phyloP scores from a whole-genome alignment of 495 filamentous ascomycete genomes.

The Tuber umbilicatum region DNA sequence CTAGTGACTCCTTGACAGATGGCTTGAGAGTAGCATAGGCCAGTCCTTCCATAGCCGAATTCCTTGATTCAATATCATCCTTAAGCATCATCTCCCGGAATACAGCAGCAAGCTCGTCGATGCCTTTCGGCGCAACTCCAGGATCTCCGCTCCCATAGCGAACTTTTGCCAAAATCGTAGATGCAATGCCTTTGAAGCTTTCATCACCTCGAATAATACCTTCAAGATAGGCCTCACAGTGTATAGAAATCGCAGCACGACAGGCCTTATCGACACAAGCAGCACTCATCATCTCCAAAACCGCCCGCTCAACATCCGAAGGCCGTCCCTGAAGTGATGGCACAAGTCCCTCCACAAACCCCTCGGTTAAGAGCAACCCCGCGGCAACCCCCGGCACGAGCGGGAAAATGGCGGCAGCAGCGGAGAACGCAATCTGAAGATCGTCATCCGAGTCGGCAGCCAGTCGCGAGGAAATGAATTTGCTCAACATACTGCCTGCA shows the following conservation, averaged over 20 bases:
- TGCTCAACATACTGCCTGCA: slow-evolving; percentile 52
- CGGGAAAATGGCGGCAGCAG: slow-evolving; percentile 77
- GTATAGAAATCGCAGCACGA: slow-evolving; percentile 68
- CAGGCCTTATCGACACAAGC: slow-evolving; percentile 77
- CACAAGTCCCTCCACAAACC: slow-evolving; percentile 55
- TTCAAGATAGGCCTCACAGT: slow-evolving; percentile 76
- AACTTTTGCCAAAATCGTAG: slow-evolving; percentile 78
- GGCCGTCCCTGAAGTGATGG: slow-evolving; percentile 35
- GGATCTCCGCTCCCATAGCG: slow-evolving; percentile 45
- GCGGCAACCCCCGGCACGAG: slow-evolving; percentile 64
- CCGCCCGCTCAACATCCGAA: slow-evolving; percentile 63
- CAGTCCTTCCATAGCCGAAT: slow-evolving; percentile 80
- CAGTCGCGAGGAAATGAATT: slow-evolving; percentile 53
- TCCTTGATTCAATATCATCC: slow-evolving; percentile 48
- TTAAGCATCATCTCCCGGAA: slow-evolving; percentile 71
- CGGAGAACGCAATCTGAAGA: slow-evolving; percentile 74
- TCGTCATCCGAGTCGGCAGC: slow-evolving; percentile 53
- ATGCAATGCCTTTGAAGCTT: slow-evolving; percentile 57
- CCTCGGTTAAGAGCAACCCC: slow-evolving; percentile 73
- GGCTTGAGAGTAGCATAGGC: slow-evolving; percentile 82
- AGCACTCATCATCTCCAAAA: slow-evolving; percentile 80
- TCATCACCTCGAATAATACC: slow-evolving; percentile 61
- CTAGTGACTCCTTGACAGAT: slow-evolving; percentile 71
- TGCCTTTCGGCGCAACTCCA: slow-evolving; percentile 48
- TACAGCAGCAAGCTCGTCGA: slow-evolving; percentile 65